Percentiles rank a stretch among this genome's conserved stretches.
Conservation (phyloP, 176 grass and related monocot genomes). For the Chloris gayana region DNA sequence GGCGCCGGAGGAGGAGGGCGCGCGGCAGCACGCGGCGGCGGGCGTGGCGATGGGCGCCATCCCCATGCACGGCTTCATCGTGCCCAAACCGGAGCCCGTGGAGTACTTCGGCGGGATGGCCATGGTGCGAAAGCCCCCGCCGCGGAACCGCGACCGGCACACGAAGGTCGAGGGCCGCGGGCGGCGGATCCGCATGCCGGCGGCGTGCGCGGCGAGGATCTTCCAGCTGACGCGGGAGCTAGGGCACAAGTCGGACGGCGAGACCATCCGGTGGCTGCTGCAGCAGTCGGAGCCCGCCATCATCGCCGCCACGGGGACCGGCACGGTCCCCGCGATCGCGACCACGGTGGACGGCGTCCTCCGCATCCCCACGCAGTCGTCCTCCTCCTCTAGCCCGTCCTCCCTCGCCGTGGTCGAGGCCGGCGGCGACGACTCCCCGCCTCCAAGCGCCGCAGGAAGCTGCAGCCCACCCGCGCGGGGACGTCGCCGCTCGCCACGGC, state of each 20-base stretch:
- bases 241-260: constrained; percentile 95
- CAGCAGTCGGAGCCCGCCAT: constrained; percentile 93
- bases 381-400: constrained; percentile 45
- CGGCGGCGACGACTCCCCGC: constrained; percentile 41
- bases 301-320: constrained; percentile 83
- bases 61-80: constrained; percentile 67
- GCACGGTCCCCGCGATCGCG: constrained; percentile 84
- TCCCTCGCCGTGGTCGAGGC: constrained; percentile 36
- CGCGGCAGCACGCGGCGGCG: constrained; percentile 2
- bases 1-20: constrained; percentile 33
- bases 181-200: constrained; percentile 93
- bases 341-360: constrained; percentile 82
- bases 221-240: constrained; percentile 98
- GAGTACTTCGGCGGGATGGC: constrained; percentile 69
- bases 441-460: constrained; percentile 85
- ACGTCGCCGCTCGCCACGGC: constrained; percentile 21
- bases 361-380: constrained; percentile 83
- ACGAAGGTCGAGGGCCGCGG: constrained; percentile 96
- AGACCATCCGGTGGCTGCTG: constrained; percentile 94
- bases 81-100: constrained; percentile 86
- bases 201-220: constrained; percentile 86
- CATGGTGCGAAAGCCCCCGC: constrained; percentile 55
- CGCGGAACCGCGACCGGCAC: constrained; percentile 83
- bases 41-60: constrained; percentile 8
- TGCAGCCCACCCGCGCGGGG: constrained; percentile 73